Conservation (phyloP, 768 basidiomycete genomes). For the Tulasnella sp. region DNA sequence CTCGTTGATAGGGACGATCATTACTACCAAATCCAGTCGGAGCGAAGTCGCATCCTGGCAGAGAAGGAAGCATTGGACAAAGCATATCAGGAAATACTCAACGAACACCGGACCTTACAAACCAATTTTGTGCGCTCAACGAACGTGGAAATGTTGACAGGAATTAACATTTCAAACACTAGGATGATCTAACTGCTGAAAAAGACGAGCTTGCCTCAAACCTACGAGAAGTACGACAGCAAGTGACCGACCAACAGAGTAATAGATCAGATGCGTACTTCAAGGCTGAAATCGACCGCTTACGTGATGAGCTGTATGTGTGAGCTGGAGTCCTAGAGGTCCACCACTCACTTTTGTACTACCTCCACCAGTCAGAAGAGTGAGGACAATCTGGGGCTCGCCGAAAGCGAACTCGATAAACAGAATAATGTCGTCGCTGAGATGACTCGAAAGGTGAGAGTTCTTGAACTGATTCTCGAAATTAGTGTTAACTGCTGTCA, state of each 20-base stretch:
- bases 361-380: constrained; percentile 71
- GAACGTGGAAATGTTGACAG: not conserved
- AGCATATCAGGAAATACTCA: constrained; percentile 67
- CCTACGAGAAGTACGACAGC: constrained; percentile 55
- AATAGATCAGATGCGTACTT: constrained; percentile 74
- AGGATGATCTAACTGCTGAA: constrained; percentile 72
- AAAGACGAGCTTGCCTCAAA: constrained; percentile 69
- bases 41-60: constrained; percentile 65
- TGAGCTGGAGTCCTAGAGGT: not conserved
- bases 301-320: constrained; percentile 80
- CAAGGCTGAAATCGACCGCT: constrained; percentile 74
- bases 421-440: constrained; percentile 65
- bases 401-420: constrained; percentile 80
- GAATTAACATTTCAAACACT: not conserved
- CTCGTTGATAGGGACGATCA: constrained; percentile 65
- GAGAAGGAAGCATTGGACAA: constrained; percentile 88
- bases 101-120: constrained; percentile 72
- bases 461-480: not conserved
- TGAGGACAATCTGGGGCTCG: constrained; percentile 81
- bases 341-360: constrained; percentile 24
- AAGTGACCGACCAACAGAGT: constrained; percentile 55
- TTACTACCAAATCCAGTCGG: constrained; percentile 80
- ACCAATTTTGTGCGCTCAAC: constrained; percentile 47
- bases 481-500: constrained; percentile 1
- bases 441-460: constrained; percentile 56